Evolutionary conservation across 805 yeast genomes (phyloP).

Genomic region (Lachancea kluyveri): DNA sequence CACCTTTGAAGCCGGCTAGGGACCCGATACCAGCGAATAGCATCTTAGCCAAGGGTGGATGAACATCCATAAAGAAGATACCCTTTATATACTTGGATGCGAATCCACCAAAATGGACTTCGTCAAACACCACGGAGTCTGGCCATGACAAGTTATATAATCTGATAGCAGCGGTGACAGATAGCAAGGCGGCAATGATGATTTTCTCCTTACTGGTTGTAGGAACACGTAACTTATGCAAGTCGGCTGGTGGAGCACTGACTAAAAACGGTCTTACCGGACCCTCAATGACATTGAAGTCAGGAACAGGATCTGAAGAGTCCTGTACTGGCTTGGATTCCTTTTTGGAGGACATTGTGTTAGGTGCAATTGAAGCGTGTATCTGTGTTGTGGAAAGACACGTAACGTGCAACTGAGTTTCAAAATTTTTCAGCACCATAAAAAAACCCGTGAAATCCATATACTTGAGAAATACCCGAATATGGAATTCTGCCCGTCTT

Average conservation of each 20-base stretch:
- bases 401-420: too few species aligned
- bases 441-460: too few species aligned
- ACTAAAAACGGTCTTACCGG: slow-evolving; percentile 47
- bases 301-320: slow-evolving; percentile 35
- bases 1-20: slow-evolving; percentile 66
- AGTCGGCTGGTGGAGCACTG: slow-evolving; percentile 41
- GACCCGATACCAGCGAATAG: slow-evolving; percentile 64
- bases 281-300: slow-evolving; percentile 45
- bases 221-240: slow-evolving; percentile 38
- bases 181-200: slow-evolving; percentile 38
- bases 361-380: too few species aligned
- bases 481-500: too few species aligned
- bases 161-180: slow-evolving; percentile 54
- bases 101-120: slow-evolving; percentile 95
- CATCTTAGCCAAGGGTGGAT: slow-evolving; percentile 78
- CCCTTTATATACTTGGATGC: slow-evolving; percentile 74
- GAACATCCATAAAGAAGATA: slow-evolving; percentile 62
- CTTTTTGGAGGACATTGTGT: slow-evolving; percentile 1
- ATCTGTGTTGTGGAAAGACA: too few species aligned
- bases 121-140: slow-evolving; percentile 82
- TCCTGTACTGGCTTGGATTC: slow-evolving; percentile 6
- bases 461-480: too few species aligned
- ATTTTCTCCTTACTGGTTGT: slow-evolving; percentile 34
- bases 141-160: slow-evolving; percentile 59
- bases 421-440: too few species aligned